These are phyloP conservation scores for Saccharum officinarum DNA, from an alignment of 176 grass and related monocot genomes.

Conservation along the genomic window DNA sequence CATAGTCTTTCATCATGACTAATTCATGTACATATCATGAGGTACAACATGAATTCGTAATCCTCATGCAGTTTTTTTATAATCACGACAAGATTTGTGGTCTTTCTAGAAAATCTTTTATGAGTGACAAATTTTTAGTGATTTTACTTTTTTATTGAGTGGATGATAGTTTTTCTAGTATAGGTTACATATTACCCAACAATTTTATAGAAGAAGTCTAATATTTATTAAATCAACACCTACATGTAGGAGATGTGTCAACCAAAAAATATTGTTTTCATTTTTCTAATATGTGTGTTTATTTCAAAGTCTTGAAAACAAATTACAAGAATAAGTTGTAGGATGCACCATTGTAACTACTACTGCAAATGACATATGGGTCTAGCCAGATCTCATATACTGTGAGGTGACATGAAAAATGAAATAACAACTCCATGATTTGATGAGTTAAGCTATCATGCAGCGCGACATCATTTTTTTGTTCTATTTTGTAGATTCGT, in stretches of 20 bases:
- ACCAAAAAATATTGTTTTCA: not conserved
- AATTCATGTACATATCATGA: not conserved
- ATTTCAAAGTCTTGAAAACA: too few species aligned
- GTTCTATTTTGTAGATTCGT: too few species aligned
- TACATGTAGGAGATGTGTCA: not conserved
- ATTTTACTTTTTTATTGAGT: not conserved
- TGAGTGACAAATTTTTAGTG: not conserved
- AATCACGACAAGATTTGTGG: not conserved
- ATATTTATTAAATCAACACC: not conserved
- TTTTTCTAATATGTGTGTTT: not conserved
- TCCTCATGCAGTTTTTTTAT: not conserved
- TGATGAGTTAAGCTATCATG: too few species aligned
- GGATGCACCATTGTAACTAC: too few species aligned
- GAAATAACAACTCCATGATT: too few species aligned
- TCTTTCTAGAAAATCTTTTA: not conserved
- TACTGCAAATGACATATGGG: too few species aligned
- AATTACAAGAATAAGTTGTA: too few species aligned
- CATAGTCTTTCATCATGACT: not conserved
- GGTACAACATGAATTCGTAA: not conserved
- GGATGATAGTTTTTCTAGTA: not conserved
- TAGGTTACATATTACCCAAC: not conserved
- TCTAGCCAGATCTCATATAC: too few species aligned
- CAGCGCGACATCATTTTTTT: too few species aligned
- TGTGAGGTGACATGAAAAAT: too few species aligned
- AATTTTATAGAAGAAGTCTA: not conserved